Evolutionary conservation across 805 yeast species (phyloP).

Genomic region (Millerago galiae): DNA sequence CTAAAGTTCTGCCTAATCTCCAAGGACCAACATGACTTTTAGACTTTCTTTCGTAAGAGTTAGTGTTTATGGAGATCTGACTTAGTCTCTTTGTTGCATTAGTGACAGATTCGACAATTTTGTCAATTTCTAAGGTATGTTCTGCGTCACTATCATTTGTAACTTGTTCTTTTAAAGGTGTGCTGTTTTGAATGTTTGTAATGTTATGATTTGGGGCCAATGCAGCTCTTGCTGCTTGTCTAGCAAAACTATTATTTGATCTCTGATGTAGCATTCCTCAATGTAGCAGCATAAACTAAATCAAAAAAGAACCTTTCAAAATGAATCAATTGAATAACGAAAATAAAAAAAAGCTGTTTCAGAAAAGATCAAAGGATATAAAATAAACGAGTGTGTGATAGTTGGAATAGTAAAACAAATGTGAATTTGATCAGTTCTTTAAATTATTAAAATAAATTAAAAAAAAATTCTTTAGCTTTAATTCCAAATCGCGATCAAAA

Average conservation of each 20-base stretch:
- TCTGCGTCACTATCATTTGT: constrained; percentile 1
- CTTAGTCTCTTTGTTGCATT: constrained; percentile 25
- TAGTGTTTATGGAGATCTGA: constrained; percentile 25
- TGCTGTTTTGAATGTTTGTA: constrained; percentile 8
- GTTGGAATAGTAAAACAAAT: background rate
- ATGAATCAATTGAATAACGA: background rate
- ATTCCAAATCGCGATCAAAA: background rate
- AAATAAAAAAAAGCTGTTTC: background rate
- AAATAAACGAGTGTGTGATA: background rate
- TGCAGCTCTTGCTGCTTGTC: constrained; percentile 22
- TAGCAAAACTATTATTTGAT: constrained; percentile 17
- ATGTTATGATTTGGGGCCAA: constrained; percentile 16
- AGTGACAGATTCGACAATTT: constrained; percentile 25
- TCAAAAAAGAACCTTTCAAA: background rate
- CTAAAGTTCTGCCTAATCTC: constrained; percentile 91
- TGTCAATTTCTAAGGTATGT: constrained; percentile 20
- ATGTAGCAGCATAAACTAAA: background rate
- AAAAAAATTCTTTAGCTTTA: too few species aligned
- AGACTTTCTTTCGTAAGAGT: constrained; percentile 25
- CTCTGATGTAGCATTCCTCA: constrained; percentile 1
- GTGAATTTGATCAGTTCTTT: too few species aligned
- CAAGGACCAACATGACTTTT: constrained; percentile 73
- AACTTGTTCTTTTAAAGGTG: constrained; percentile 25
- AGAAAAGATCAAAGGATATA: background rate
- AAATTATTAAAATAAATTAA: background rate